A percentile compares a stretch with the other conserved stretches of the same genome.
phyloP scores from a whole-genome alignment of 2,329 filamentous ascomycete genomes.

The Fusarium solani-melongenae region DNA sequence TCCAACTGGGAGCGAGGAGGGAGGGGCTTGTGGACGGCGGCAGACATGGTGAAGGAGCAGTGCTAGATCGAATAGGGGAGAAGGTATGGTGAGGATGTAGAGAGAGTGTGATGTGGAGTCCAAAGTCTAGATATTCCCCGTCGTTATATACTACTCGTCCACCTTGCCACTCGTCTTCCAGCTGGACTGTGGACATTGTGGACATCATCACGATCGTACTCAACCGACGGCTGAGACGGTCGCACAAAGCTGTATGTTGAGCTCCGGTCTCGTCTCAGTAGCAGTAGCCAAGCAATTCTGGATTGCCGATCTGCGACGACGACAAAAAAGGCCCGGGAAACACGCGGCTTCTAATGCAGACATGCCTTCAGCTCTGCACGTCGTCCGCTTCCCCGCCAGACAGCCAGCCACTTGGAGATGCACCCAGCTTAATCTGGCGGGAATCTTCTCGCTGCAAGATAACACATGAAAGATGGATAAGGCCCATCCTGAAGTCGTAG shows the following conservation, averaged over 20 bases:
- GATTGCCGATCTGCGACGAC: neutral
- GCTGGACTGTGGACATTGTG: neutral
- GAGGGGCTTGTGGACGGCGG: neutral
- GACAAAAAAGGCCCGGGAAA: neutral
- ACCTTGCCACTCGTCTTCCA: neutral
- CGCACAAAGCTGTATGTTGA: neutral
- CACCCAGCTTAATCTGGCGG: neutral
- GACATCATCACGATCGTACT: neutral
- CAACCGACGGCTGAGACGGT: neutral
- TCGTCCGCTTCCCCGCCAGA: neutral
- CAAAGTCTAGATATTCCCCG: neutral
- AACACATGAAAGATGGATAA: neutral
- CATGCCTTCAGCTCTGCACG: neutral
- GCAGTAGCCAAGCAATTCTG: neutral
- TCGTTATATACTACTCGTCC: neutral
- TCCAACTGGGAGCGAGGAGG: slow-evolving; percentile 3
- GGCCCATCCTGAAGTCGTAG: neutral
- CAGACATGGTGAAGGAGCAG: neutral
- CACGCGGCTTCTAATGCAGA: neutral
- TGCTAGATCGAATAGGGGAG: neutral
- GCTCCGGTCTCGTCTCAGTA: neutral
- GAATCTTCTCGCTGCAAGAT: neutral
- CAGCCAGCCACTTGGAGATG: neutral
- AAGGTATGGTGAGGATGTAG: neutral
- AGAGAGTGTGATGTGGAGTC: neutral